These are phyloP conservation scores for Ramichloridium luteum DNA, from an alignment of 2,329 filamentous ascomycete species.

Conservation along the genomic window DNA sequence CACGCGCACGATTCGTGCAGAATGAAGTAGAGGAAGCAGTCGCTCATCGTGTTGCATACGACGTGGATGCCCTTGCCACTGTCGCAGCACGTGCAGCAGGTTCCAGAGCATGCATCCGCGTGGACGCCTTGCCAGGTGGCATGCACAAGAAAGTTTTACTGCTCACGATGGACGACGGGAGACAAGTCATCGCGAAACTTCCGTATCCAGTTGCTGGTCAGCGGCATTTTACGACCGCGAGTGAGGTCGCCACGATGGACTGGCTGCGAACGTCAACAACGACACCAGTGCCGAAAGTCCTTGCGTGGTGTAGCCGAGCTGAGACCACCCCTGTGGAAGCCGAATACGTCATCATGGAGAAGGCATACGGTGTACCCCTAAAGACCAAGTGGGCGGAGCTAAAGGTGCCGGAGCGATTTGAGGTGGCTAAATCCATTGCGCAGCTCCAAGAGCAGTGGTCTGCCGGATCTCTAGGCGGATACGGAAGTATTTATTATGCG, in stretches of 20 bases:
- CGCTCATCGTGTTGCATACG: constrained; percentile 16
- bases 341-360: constrained; percentile 16
- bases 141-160: constrained; percentile 26
- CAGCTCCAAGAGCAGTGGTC: constrained; percentile 17
- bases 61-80: constrained; percentile 20
- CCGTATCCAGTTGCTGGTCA: constrained; percentile 27
- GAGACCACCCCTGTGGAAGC: constrained; percentile 5
- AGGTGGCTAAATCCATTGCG: constrained; percentile 19
- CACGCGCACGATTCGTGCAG: constrained; percentile 6
- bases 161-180: constrained; percentile 26
- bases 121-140: constrained; percentile 24
- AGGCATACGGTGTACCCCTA: constrained; percentile 20
- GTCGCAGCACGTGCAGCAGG: constrained; percentile 19
- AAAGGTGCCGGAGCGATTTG: constrained; percentile 7
- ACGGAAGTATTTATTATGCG: constrained; percentile 24
- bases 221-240: constrained; percentile 26
- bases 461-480: constrained; percentile 16
- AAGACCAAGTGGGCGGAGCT: constrained; percentile 18
- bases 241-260: constrained; percentile 28
- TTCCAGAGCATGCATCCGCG: constrained; percentile 16
- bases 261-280: constrained; percentile 19
- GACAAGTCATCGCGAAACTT: constrained; percentile 26
- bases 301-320: constrained; percentile 6
- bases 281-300: constrained; percentile 10
- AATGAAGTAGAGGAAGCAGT: constrained; percentile 8